phyloP scores from a whole-genome alignment of 192 early-diverging fungal genomes.

The Coemansia sp. region DNA sequence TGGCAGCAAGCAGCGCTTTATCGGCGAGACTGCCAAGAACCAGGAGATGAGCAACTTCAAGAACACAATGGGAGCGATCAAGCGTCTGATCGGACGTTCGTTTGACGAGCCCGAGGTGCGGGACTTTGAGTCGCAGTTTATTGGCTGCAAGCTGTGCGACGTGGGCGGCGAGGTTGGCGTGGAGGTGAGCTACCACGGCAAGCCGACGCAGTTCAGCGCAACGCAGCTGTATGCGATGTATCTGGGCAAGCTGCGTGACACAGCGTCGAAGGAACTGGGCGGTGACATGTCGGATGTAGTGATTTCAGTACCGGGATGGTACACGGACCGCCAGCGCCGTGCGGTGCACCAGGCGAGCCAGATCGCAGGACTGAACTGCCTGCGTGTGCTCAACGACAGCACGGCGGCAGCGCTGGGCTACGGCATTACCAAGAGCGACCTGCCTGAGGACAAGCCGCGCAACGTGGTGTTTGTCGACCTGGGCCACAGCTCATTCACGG shows the following conservation, averaged over 20 bases:
- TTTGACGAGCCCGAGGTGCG: slow-evolving; percentile 83
- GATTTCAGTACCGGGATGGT: slow-evolving; percentile 93
- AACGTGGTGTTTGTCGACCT: slow-evolving; percentile 93
- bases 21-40: slow-evolving; percentile 94
- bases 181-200: slow-evolving; percentile 78
- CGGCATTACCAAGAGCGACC: slow-evolving; percentile 96
- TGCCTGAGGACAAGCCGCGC: slow-evolving; percentile 90
- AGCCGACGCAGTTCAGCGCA: slow-evolving; percentile 76
- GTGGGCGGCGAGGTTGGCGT: slow-evolving; percentile 85
- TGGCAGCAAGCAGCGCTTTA: slow-evolving; percentile 90
- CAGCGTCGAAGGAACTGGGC: slow-evolving; percentile 77
- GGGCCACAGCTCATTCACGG: slow-evolving; percentile 83
- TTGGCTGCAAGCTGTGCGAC: slow-evolving; percentile 78
- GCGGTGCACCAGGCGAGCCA: slow-evolving; percentile 83
- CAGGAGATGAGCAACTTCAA: slow-evolving; percentile 97
- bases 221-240: slow-evolving; percentile 95
- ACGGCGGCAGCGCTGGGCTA: slow-evolving; percentile 94
- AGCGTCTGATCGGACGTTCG: slow-evolving; percentile 87
- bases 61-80: slow-evolving; percentile 87
- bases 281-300: slow-evolving; percentile 89
- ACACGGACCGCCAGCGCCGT: slow-evolving; percentile 89
- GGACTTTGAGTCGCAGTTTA: slow-evolving; percentile 77
- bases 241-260: slow-evolving; percentile 88
- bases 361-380: slow-evolving; percentile 85
- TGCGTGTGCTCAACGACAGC: slow-evolving; percentile 90